phyloP scores from a whole-genome alignment of 208 protist species.

The Porcisia deanei region DNA sequence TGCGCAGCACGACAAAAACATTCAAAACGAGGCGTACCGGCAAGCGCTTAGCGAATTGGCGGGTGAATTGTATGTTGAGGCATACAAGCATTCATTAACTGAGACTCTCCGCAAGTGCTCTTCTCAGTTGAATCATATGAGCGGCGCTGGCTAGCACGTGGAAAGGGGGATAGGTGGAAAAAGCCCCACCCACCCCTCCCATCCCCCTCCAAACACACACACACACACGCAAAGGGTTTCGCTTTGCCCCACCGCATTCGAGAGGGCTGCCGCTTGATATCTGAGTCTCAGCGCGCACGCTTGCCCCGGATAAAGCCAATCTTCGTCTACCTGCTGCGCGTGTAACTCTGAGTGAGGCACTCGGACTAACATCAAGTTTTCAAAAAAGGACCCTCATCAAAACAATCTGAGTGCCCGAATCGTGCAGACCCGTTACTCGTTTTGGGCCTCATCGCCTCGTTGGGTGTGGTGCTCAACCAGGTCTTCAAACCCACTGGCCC shows the following conservation, averaged over 20 bases:
- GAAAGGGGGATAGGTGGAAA: neutral
- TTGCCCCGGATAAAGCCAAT: neutral
- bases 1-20: constrained; percentile 30
- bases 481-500: neutral
- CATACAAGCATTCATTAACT: constrained; percentile 48
- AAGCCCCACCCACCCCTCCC: neutral
- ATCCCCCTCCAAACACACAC: neutral
- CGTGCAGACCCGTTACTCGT: neutral
- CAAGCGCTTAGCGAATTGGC: constrained; percentile 71
- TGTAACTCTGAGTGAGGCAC: neutral
- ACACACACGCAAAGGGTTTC: neutral
- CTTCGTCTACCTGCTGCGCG: neutral
- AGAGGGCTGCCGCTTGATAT: neutral
- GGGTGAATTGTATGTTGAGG: constrained; percentile 64
- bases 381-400: neutral
- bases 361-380: neutral
- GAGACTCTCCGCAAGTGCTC: constrained; percentile 8
- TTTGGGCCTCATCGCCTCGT: neutral
- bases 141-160: constrained; percentile 1
- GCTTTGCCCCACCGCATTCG: neutral
- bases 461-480: neutral
- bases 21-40: constrained; percentile 71
- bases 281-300: neutral
- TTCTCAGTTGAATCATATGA: constrained; percentile 5
- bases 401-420: neutral